Base-by-base conservation (phyloP, 129 eudicot species). In the Chrysanthemum lavandulifolium region DNA sequence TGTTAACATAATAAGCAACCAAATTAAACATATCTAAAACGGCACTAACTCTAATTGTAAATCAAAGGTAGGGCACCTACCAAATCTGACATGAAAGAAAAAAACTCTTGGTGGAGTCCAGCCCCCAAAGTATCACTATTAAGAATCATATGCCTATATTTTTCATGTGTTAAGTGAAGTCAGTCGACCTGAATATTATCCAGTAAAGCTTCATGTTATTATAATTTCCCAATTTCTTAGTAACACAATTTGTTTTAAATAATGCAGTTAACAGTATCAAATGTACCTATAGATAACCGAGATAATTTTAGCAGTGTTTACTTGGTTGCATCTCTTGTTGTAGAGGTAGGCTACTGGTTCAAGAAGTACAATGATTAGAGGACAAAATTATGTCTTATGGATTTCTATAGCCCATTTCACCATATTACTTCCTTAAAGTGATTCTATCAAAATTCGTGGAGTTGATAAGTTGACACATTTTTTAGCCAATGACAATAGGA, bases 1-100 rank as follows among this genome's bases (percentile, higher is more conserved):
- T 67, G 40, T 51, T 68, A n/a, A 68, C 47, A 68, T 51, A 68
- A 52, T 13, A 68, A n/a, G 19, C 25, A 3, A 25, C 73, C 48
- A 23, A 51, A 27, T 60, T 68, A 51, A 68, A 50, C 50, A 61
- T 52, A 69, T 27, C 7, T 53, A 14, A n/a, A 16, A 11, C 27
- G 19, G 14, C 10, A 13, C 61, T 48, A 52, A 68, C 73, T 25
- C 43, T 69, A 29, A 13, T 53, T 4, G 11, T 50, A 18, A 68
- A 23, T 68, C 45, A 50, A 49, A 13, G 73, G 73, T 68, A 25
- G 60, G 12, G 25, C 48, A 49, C 43, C 8, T 43, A 25, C 60
- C 12, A 68, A 68, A 68, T 36, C 43, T 63, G 61, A 50, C 14
- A 50, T 66, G 36, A 66, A 29, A 43, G 15, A 27, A 27, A 18